A percentile compares a stretch with the other conserved stretches of the same genome.
These are phyloP conservation scores for Pseudogymnoascus sp. DNA, from an alignment of 2,329 filamentous ascomycete species.

Conservation along the genomic window DNA sequence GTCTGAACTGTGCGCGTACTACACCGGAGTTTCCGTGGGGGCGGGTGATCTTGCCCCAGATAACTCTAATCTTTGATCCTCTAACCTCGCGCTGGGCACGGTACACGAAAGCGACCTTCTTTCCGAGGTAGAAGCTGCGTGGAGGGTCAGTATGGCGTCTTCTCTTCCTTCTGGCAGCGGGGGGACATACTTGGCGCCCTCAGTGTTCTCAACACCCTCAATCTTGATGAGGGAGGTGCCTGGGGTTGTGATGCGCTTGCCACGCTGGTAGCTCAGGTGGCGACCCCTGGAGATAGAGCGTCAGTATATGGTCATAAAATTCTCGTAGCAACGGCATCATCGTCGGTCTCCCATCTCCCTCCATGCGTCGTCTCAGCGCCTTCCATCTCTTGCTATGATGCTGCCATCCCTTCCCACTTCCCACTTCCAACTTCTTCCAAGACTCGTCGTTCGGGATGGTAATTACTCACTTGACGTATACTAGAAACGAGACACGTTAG, in stretches of 20 bases:
- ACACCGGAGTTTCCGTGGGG: conserved; percentile 97
- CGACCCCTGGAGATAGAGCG: conserved; percentile 61
- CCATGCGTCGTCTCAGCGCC: neutral
- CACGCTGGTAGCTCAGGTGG: conserved; percentile 96
- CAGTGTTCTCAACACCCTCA: conserved; percentile 88
- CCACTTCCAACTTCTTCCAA: neutral
- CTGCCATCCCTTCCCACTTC: neutral
- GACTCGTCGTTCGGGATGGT: conserved; percentile 15
- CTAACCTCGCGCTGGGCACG: conserved; percentile 89
- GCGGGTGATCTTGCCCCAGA: conserved; percentile 97
- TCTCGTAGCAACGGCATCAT: neutral
- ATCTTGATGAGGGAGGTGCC: conserved; percentile 95
- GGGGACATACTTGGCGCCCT: conserved; percentile 70
- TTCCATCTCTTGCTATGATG: conserved; percentile 14
- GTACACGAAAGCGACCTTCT: conserved; percentile 99
- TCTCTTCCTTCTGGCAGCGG: neutral
- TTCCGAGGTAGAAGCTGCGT: conserved; percentile 81
- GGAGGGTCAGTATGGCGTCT: conserved; percentile 18
- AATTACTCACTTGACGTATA: conserved; percentile 80
- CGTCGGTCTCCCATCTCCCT: conserved; percentile 16
- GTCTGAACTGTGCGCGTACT: conserved; percentile 93
- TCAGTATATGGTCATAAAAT: neutral
- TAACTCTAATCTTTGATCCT: conserved; percentile 96
- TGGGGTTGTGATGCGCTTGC: conserved; percentile 84
- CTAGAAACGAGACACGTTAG: conserved; percentile 38